Evolutionary conservation across 148 eudicot species (phyloP).

Genomic region (Chenopodium suecicum): DNA sequence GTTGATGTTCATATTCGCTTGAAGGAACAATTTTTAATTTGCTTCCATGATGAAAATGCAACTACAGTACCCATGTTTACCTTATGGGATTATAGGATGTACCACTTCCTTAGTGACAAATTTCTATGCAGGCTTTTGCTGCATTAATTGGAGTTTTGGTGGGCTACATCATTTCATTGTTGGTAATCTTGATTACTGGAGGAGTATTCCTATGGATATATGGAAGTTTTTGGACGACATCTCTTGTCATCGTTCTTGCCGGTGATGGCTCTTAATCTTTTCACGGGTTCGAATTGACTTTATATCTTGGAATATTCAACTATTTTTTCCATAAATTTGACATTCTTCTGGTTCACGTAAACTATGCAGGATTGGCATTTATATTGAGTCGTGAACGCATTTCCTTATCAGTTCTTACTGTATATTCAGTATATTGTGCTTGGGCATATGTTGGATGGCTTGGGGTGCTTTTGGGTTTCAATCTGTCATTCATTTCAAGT

Average conservation of each 20-base stretch:
- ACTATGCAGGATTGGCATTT: slow-evolving; percentile 72
- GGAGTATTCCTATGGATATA: slow-evolving; percentile 44
- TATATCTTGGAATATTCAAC: neutral
- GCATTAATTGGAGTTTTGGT: slow-evolving; percentile 59
- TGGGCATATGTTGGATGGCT: slow-evolving; percentile 87
- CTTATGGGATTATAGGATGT: neutral
- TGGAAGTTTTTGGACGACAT: slow-evolving; percentile 54
- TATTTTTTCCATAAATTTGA: slow-evolving; percentile 1
- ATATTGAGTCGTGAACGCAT: slow-evolving; percentile 58
- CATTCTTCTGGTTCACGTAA: neutral
- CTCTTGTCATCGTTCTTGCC: slow-evolving; percentile 50
- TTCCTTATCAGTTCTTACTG: slow-evolving; percentile 60
- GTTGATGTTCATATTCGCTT: neutral
- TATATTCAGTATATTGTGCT: slow-evolving; percentile 79
- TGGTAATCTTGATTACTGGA: slow-evolving; percentile 42
- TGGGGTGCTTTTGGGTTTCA: slow-evolving; percentile 62
- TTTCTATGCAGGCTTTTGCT: slow-evolving; percentile 49
- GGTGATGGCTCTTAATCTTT: slow-evolving; percentile 43
- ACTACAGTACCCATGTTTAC: neutral
- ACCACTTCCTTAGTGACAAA: neutral
- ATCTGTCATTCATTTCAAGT: slow-evolving; percentile 83
- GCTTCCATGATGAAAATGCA: too few species aligned
- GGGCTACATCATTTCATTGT: slow-evolving; percentile 54
- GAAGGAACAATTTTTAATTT: neutral
- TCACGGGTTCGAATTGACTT: neutral